These are phyloP conservation scores for Croton setiger DNA, from an alignment of 441 rosid species.

Conservation along the genomic window DNA sequence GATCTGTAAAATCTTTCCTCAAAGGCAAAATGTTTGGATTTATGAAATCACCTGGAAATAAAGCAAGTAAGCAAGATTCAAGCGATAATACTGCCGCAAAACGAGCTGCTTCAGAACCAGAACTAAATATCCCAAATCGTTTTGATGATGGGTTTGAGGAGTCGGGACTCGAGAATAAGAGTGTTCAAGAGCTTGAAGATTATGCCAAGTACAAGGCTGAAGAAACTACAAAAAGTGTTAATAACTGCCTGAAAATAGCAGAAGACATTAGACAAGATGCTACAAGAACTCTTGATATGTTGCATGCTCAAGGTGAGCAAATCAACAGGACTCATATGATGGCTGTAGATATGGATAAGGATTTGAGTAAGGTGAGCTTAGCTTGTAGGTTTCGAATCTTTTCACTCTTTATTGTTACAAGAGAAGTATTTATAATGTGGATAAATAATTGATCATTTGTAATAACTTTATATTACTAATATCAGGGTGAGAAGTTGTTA, in stretches of 20 bases:
- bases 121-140: constrained; percentile 19
- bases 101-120: constrained; percentile 47
- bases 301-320: constrained; percentile 85
- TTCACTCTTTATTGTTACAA: neutral
- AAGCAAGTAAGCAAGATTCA: constrained; percentile 46
- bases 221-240: constrained; percentile 67
- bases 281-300: constrained; percentile 53
- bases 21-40: constrained; percentile 51
- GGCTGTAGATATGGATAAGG: constrained; percentile 73
- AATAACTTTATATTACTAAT: constrained; percentile 16
- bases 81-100: constrained; percentile 43
- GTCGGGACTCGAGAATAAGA: constrained; percentile 65
- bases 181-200: constrained; percentile 71
- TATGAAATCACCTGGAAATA: constrained; percentile 47
- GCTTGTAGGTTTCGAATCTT: too few relatives aligned
- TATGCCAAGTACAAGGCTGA: constrained; percentile 74
- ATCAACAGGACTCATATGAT: constrained; percentile 60
- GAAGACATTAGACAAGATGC: constrained; percentile 76
- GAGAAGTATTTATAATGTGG: neutral
- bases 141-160: constrained; percentile 48
- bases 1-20: neutral
- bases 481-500: constrained; percentile 88
- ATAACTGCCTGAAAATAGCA: constrained; percentile 72
- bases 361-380: constrained; percentile 61
- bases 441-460: neutral